phyloP scores from a whole-genome alignment of 768 basidiomycete species.

The Boletellus ananas region DNA sequence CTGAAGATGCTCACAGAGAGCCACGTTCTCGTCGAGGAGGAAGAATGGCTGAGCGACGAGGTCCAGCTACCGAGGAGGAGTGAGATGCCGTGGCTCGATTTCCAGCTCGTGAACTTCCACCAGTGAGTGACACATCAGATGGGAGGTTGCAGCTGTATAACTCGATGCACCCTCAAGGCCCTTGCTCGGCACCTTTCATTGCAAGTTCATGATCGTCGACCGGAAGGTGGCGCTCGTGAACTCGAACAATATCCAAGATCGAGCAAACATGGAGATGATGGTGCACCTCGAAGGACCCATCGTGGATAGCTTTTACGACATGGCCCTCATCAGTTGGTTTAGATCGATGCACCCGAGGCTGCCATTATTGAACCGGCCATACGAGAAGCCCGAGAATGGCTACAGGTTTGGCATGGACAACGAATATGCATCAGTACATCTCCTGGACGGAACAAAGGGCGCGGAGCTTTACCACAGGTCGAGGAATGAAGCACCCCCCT shows the following conservation, averaged over 20 bases:
- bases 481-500: slow-evolving; percentile 9
- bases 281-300: slow-evolving; percentile 66
- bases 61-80: slow-evolving; percentile 50
- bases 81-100: slow-evolving; percentile 57
- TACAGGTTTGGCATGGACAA: slow-evolving; percentile 40
- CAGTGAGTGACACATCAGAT: slow-evolving; percentile 20
- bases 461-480: slow-evolving; percentile 24
- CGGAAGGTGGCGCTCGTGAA: slow-evolving; percentile 62
- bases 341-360: slow-evolving; percentile 44
- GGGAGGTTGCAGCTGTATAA: not conserved
- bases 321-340: slow-evolving; percentile 60
- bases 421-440: slow-evolving; percentile 25
- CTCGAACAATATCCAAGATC: slow-evolving; percentile 66
- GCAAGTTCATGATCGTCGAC: slow-evolving; percentile 68
- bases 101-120: slow-evolving; percentile 59
- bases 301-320: slow-evolving; percentile 67
- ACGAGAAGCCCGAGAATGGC: slow-evolving; percentile 27
- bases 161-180: slow-evolving; percentile 29
- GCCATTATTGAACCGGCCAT: slow-evolving; percentile 37
- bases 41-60: slow-evolving; percentile 41
- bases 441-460: slow-evolving; percentile 25
- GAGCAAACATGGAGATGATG: slow-evolving; percentile 57
- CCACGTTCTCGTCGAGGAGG: slow-evolving; percentile 45
- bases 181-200: slow-evolving; percentile 65
- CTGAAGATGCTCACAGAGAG: slow-evolving; percentile 45